Percentiles rank a stretch among this genome's conserved stretches.
Conservation (phyloP, 495 filamentous ascomycete genomes). For the Hypoxylon trugodes region DNA sequence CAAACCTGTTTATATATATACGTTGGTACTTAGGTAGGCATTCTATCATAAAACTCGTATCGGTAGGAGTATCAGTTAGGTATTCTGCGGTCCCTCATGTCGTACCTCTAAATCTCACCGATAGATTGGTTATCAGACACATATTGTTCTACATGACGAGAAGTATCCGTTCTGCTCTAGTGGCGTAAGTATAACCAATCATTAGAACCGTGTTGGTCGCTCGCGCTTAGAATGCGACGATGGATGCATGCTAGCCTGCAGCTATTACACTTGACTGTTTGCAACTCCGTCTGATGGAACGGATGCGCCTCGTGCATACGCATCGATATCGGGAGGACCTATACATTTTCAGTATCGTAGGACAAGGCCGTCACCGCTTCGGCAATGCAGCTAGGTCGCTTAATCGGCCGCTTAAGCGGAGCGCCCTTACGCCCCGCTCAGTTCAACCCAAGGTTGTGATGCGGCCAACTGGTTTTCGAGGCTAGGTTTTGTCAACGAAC, state of each 20-base stretch:
- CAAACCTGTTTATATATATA: not conserved
- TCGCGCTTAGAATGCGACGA: conserved; percentile 17
- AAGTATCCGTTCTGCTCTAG: not conserved
- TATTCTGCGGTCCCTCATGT: not conserved
- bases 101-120: not conserved
- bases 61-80: conserved; percentile 3
- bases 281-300: not conserved
- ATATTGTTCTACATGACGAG: not conserved
- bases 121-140: not conserved
- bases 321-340: not conserved
- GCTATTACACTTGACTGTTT: not conserved
- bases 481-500: too few species aligned
- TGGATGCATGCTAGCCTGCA: not conserved
- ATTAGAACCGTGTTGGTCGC: not conserved
- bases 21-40: not conserved
- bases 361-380: conserved; percentile 16
- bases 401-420: conserved; percentile 27
- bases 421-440: too few species aligned
- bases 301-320: conserved; percentile 3
- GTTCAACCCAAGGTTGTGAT: too few species aligned
- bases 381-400: conserved; percentile 12
- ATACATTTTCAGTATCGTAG: not conserved
- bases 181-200: conserved; percentile 13
- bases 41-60: conserved; percentile 1
- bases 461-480: too few species aligned